Evolutionary conservation across 1,284 basidiomycete species (phyloP), one percentile per base, ranked within the genome.

Genomic region (Phlebopus sp.): DNA sequence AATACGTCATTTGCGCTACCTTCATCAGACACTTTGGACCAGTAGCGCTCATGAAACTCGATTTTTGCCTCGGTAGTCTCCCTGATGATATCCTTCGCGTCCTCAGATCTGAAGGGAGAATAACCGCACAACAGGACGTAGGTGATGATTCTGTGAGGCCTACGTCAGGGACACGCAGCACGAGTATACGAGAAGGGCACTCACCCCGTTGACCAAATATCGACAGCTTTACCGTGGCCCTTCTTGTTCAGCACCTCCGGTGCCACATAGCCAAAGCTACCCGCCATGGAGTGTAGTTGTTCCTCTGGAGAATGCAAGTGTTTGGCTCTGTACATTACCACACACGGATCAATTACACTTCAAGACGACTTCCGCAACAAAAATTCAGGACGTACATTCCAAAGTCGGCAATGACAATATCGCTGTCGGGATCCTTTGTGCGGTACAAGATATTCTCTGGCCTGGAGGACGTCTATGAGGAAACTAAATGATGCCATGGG

Each of bases 361-460:
- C 34, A 34, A 7, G 29, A 23, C 31, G 5, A 23, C 18, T 30
- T 25, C 37, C 11, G 32, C 5, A 42, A 19, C 44, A 25, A 42
- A 21, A 37, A 37, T 4, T 30, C n/a, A 31, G 34, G 31, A 69
- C 83, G 38, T 57, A 90, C 88, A 99, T 97, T 55, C 97, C 97
- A 66, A 99, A 98, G 69, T 99, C 97, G 17, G 86, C 93, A 46
- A 97, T 92, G 45, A 97, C 92, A 44, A 97, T 78, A 53, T 87
- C 87, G 17, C 87, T 90, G 19, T 86, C 76, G 10, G 77, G 64
- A 2, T 80, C 85, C 50, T 74, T 79, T 8, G 89, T 89, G 45
- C 91, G 85, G 67, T 92, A 97, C 7, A 97, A 75, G 51, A 97
- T 96, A 63, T 98, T 97, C 68, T 98, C 95, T 0, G 95, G 92